Conservation (phyloP, 345 rosid species). For the Aurinia saxatilis region DNA sequence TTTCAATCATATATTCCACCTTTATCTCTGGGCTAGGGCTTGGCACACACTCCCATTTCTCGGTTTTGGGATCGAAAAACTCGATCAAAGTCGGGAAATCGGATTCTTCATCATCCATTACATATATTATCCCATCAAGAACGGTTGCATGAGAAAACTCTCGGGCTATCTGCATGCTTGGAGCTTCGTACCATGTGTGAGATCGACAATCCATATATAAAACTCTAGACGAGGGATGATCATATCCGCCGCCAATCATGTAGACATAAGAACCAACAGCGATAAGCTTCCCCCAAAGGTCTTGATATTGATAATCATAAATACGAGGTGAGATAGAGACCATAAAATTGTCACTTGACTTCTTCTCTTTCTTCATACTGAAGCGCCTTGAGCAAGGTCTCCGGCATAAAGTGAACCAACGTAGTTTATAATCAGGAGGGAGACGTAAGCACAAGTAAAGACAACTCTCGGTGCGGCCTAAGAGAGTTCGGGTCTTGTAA, state of each 20-base stretch:
- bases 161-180: not conserved
- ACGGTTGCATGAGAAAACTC: not conserved
- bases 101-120: not conserved
- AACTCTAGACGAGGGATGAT: no score
- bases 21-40: not conserved
- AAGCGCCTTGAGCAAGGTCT: no score
- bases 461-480: no score
- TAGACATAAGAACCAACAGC: constrained; percentile 14
- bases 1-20: no score
- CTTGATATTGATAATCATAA: constrained; percentile 7
- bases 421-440: no score
- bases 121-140: not conserved
- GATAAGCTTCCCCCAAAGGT: not conserved
- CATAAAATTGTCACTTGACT: not conserved
- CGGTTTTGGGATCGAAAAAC: not conserved
- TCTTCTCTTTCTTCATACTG: no score
- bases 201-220: not conserved
- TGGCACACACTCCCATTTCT: not conserved
- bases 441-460: no score
- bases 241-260: no score
- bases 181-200: not conserved
- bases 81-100: not conserved
- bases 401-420: no score
- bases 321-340: constrained; percentile 12
- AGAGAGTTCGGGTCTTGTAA: no score